These are phyloP conservation scores for Emmonsiellopsis sp. DNA, from an alignment of 2,329 filamentous ascomycete species.

Conservation along the genomic window DNA sequence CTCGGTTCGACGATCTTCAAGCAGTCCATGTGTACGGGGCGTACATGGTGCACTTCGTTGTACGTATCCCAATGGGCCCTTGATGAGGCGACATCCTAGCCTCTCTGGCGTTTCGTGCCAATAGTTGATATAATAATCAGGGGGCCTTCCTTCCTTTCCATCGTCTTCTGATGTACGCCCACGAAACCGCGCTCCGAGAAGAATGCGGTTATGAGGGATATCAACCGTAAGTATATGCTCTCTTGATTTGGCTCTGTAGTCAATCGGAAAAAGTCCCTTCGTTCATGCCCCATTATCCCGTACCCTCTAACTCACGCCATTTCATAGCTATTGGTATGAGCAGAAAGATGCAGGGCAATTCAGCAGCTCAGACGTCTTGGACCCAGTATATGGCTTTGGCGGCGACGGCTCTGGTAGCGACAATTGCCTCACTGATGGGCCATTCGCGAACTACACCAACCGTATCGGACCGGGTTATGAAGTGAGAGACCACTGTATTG, in stretches of 20 bases:
- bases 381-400: conserved; percentile 2
- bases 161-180: conserved; percentile 2
- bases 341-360: conserved; percentile 5
- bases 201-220: conserved; percentile 5
- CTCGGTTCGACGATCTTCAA: conserved; percentile 6
- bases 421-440: conserved; percentile 3
- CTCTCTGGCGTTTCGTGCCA: not conserved
- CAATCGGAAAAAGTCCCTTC: not conserved
- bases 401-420: not conserved
- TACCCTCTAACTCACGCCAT: not conserved
- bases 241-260: not conserved
- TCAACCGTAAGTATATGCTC: conserved; percentile 1
- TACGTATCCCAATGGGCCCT: not conserved
- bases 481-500: conserved; percentile 2
- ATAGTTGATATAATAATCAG: not conserved
- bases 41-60: conserved; percentile 1
- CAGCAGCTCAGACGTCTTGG: not conserved
- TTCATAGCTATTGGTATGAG: conserved; percentile 5
- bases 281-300: too few species aligned
- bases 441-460: conserved; percentile 3
- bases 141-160: conserved; percentile 6
- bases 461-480: not conserved
- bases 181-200: conserved; percentile 3
- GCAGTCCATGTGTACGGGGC: not conserved
- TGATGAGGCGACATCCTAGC: not conserved